Base-by-base conservation (phyloP, 192 early-diverging fungal genomes). In the Umbelopsis vinacea region DNA sequence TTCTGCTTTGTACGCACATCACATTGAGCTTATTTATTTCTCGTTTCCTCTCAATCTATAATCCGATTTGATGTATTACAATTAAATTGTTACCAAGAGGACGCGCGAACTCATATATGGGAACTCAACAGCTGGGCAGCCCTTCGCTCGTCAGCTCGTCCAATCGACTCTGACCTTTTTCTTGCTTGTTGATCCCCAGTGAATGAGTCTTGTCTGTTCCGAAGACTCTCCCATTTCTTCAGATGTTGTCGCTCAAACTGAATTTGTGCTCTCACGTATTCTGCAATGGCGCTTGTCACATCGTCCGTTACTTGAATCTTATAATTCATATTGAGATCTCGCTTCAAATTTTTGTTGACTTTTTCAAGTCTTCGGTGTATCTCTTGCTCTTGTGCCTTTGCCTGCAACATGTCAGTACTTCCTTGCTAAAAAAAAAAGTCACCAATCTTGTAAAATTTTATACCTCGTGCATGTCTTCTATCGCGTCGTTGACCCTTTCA, bases 391-490 rank as follows among this genome's bases (percentile, higher is more conserved):
- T 37, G 57, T 63, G 57, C 57, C 17, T 63, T 63, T 6, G 57
- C 57, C 57, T 63, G 35, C 4, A 19, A 54, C 11, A 43, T 43
- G 40, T 43, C 3, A 43, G 11, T 43, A 43, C 11, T 1, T 7
- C 40, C 11, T 4, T 43, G n/a, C 23, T 26, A 1, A 14, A 12
- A 11, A 23, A 26, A 12, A 11, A 26, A 11, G n/a, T 9, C 26
- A 26, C 0, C 14, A 63, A 2, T 15, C 6, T 12, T 14, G 57
- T 0, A 35, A 63, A 3, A 37, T 26, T 11, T 26, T 26, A 54
- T 37, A 63, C 57, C 57, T 63, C 57, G 8, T 63, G 57, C 57
- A 63, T 63, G n/a, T 63, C 57, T n/a, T 63, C 57, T 37, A 63
- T 63, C 3, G 57, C 57, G 5, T 63, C 57, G 15, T 63, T 63